These are phyloP conservation scores for Podosphaera xanthii DNA, from an alignment of 2,329 filamentous ascomycete species.

Conservation along the genomic window DNA sequence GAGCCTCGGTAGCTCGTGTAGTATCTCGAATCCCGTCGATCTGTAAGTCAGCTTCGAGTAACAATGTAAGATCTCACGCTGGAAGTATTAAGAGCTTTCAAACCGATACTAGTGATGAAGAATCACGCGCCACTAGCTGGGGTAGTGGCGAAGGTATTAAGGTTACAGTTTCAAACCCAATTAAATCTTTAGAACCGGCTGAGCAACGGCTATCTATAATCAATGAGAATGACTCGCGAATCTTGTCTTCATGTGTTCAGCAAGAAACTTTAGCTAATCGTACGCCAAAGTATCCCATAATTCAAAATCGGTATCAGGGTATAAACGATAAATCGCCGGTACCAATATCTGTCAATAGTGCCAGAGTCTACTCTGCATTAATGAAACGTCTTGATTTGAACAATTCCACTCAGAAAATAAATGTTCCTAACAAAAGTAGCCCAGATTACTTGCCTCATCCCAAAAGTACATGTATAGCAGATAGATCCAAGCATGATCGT, in stretches of 20 bases:
- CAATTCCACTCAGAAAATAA: slow-evolving; percentile 12
- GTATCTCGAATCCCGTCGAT: slow-evolving; percentile 27
- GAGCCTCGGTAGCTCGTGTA: slow-evolving; percentile 25
- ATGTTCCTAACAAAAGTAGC: slow-evolving; percentile 7
- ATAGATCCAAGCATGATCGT: neutral
- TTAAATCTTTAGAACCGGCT: slow-evolving; percentile 18
- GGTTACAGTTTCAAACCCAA: slow-evolving; percentile 19
- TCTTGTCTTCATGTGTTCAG: slow-evolving; percentile 19
- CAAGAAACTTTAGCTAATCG: slow-evolving; percentile 12
- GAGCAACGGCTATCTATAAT: slow-evolving; percentile 38
- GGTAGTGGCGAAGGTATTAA: slow-evolving; percentile 36
- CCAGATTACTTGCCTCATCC: neutral
- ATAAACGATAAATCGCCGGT: slow-evolving; percentile 3
- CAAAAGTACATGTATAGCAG: neutral
- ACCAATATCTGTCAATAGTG: slow-evolving; percentile 23
- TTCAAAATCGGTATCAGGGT: slow-evolving; percentile 6
- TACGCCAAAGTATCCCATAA: slow-evolving; percentile 10
- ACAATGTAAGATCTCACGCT: slow-evolving; percentile 27
- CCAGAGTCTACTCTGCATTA: slow-evolving; percentile 40
- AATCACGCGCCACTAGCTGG: slow-evolving; percentile 53
- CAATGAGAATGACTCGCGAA: slow-evolving; percentile 28
- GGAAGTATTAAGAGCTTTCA: slow-evolving; percentile 30
- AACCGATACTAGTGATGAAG: slow-evolving; percentile 23
- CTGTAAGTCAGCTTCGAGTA: slow-evolving; percentile 23
- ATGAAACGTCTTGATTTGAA: slow-evolving; percentile 29